phyloP scores from a whole-genome alignment of 78 protist genomes.

The Tieghemostelium lacteum region DNA sequence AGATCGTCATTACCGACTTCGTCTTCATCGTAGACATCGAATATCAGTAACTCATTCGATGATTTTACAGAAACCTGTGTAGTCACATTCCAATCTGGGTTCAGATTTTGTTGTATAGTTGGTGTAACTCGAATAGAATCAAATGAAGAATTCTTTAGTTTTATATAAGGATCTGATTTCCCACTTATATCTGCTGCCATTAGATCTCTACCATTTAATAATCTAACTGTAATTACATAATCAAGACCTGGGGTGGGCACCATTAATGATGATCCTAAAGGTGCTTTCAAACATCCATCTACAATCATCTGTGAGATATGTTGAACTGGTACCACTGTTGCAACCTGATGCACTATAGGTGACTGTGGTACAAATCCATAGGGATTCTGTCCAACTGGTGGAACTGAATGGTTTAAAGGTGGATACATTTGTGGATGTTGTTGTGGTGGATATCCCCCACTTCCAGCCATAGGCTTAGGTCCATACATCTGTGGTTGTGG shows the following conservation, averaged over 20 bases:
- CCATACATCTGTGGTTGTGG: too few relatives aligned
- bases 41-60: background rate
- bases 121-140: constrained; percentile 1
- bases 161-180: background rate
- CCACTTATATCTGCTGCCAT: background rate
- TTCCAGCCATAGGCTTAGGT: too few relatives aligned
- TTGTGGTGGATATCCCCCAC: too few relatives aligned
- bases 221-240: background rate
- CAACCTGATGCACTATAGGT: background rate
- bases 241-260: background rate
- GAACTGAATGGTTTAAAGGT: background rate
- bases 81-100: constrained; percentile 21
- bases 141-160: background rate
- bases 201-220: background rate
- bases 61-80: background rate
- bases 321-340: too few relatives aligned
- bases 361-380: background rate
- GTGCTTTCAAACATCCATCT: background rate
- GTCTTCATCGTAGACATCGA: constrained; percentile 6
- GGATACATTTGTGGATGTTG: background rate
- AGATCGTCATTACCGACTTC: constrained; percentile 21
- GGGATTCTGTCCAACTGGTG: background rate
- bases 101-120: background rate
- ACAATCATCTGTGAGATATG: too few relatives aligned
- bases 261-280: background rate